Evolutionary conservation across 2,329 filamentous ascomycete genomes (phyloP).

Genomic region (Claviceps purpurea): DNA sequence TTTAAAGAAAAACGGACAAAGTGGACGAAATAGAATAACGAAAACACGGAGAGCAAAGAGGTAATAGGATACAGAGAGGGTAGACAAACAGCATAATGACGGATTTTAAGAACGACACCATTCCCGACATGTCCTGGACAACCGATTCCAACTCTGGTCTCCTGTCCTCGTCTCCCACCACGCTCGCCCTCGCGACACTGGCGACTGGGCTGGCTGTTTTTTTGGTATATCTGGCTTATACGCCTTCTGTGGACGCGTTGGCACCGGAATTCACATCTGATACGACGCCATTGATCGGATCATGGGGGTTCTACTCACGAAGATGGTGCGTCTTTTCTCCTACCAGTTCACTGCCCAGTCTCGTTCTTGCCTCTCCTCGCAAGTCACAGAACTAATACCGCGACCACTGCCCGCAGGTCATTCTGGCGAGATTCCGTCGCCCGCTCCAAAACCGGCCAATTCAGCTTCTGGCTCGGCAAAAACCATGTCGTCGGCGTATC

Average conservation of each 20-base stretch:
- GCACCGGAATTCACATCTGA: constrained; percentile 1
- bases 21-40: too few relatives aligned
- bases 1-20: too few relatives aligned
- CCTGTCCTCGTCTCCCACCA: background rate
- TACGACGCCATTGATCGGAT: background rate
- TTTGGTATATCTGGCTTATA: background rate
- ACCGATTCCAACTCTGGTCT: background rate
- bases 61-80: too few relatives aligned
- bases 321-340: background rate
- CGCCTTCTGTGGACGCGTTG: background rate
- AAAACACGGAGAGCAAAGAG: too few relatives aligned
- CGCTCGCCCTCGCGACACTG: background rate
- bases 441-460: constrained; percentile 4
- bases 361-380: background rate
- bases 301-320: background rate
- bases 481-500: constrained; percentile 6
- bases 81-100: too few relatives aligned
- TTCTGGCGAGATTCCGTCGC: background rate
- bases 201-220: background rate
- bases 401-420: background rate
- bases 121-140: background rate
- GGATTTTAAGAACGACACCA: background rate
- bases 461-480: constrained; percentile 8
- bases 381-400: background rate
- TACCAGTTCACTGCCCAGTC: background rate